These are phyloP conservation scores for Ophiocordyceps sinensis DNA, from an alignment of 2,329 filamentous ascomycete genomes.

Conservation along the genomic window DNA sequence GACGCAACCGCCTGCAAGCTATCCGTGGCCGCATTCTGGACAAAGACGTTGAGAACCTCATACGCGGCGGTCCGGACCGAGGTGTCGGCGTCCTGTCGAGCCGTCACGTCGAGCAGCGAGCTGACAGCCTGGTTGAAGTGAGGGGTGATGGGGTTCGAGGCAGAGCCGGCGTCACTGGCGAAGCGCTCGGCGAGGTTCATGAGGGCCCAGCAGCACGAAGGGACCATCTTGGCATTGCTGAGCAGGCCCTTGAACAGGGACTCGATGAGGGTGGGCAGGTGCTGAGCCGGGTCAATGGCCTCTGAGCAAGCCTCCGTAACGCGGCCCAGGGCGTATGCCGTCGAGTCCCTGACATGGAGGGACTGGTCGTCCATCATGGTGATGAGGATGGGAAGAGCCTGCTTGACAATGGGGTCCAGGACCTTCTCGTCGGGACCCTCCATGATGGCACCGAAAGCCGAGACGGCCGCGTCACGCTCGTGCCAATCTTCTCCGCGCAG, in stretches of 20 bases:
- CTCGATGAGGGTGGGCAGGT: slow-evolving; percentile 73
- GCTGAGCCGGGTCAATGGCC: slow-evolving; percentile 71
- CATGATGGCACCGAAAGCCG: slow-evolving; percentile 97
- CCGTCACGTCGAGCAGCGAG: slow-evolving; percentile 74
- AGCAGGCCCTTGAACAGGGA: slow-evolving; percentile 82
- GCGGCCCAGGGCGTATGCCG: slow-evolving; percentile 87
- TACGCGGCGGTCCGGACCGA: slow-evolving; percentile 90
- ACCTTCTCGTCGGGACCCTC: slow-evolving; percentile 91
- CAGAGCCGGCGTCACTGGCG: slow-evolving; percentile 66
- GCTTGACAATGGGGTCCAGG: slow-evolving; percentile 87
- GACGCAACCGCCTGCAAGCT: slow-evolving; percentile 67
- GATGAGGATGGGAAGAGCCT: slow-evolving; percentile 83
- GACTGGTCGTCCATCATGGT: slow-evolving; percentile 81
- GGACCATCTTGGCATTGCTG: slow-evolving; percentile 90
- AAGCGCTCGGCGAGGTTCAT: slow-evolving; percentile 98
- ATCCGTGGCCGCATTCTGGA: slow-evolving; percentile 78
- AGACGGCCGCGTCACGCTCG: slow-evolving; percentile 85
- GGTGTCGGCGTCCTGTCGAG: slow-evolving; percentile 68
- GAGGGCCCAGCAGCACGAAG: slow-evolving; percentile 96
- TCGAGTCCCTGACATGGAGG: slow-evolving; percentile 87
- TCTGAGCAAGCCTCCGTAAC: slow-evolving; percentile 90
- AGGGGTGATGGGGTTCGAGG: slow-evolving; percentile 68
- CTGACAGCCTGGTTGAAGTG: slow-evolving; percentile 89
- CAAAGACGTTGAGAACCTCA: slow-evolving; percentile 90
- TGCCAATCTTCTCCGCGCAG: slow-evolving; percentile 90